Evolutionary conservation across 2,329 filamentous ascomycete species (phyloP), one percentile per base, ranked within the genome.

Genomic region (Colletotrichum sidae): DNA sequence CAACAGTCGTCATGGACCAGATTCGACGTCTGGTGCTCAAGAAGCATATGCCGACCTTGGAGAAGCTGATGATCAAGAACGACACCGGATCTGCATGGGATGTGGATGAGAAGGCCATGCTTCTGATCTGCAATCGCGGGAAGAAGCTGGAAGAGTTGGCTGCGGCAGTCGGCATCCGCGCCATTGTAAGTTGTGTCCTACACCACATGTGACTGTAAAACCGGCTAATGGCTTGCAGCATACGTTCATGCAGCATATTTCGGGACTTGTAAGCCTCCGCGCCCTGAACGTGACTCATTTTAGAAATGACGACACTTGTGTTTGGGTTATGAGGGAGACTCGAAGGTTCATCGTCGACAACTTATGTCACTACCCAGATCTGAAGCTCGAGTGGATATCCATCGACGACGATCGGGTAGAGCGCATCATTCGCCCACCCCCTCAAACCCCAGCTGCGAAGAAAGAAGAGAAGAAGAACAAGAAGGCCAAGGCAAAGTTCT

Each of bases 11-110:
- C 0, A 86, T 88, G 8, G 82, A 85, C n/a, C 82, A 88, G 57
- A 90, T 91, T 58, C 82, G 86, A 4, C 81, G 81, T 12, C 70
- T 84, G 13, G 83, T 86, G 1, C 78, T 91, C 34, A 84, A 81
- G 72, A 89, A 84, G 75, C 89, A 91, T 71, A 79, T 86, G 60
- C 70, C 71, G 10, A 83, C 79, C 1, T 74, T 91, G 15, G 83
- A 80, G 71, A 79, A 84, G 10, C 73, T 91, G 15, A 85, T 89
- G 80, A 84, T 91, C 68, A 86, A 86, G 70, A 88, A 90, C 69
- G 81, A 87, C 54, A 72, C 76, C 17, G 80, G 81, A 49, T 72
- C 76, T 7, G 75, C 77, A 6, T 91, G 89, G 89, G 87, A 89
- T 70, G 69, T 83, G 5, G 82, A 89, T 60, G 79, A 83, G 49